Evolutionary conservation across 75 land plant species (phyloP).

Genomic region (Pinus taeda): DNA sequence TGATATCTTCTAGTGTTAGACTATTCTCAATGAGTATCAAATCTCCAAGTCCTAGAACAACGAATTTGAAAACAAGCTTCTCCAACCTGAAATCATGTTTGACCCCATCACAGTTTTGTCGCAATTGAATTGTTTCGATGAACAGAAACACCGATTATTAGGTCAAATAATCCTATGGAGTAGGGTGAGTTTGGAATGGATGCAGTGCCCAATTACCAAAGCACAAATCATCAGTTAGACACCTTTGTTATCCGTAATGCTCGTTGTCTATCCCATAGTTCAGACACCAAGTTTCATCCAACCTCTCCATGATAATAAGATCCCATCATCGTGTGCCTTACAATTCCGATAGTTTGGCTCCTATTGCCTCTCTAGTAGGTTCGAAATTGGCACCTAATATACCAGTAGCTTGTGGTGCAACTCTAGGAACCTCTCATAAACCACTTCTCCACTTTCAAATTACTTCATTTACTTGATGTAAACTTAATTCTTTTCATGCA

Average conservation of each 20-base stretch:
- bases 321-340: too few relatives aligned
- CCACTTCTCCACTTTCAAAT: too few relatives aligned
- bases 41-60: not conserved
- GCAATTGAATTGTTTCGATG: not conserved
- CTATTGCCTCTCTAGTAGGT: too few relatives aligned
- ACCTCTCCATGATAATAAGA: too few relatives aligned
- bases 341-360: too few relatives aligned
- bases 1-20: not conserved
- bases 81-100: not conserved
- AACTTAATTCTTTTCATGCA: too few relatives aligned
- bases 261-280: not conserved
- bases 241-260: too few relatives aligned
- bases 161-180: not conserved
- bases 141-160: not conserved
- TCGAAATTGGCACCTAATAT: too few relatives aligned
- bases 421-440: too few relatives aligned
- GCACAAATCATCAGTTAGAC: not conserved
- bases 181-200: not conserved
- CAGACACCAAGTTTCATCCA: not conserved
- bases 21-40: not conserved
- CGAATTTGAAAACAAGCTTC: not conserved
- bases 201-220: not conserved
- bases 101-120: not conserved
- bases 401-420: too few relatives aligned
- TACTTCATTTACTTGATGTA: too few relatives aligned